These are phyloP conservation scores for Allium fistulosum DNA, from an alignment of 106 monocot species.

Conservation along the genomic window DNA sequence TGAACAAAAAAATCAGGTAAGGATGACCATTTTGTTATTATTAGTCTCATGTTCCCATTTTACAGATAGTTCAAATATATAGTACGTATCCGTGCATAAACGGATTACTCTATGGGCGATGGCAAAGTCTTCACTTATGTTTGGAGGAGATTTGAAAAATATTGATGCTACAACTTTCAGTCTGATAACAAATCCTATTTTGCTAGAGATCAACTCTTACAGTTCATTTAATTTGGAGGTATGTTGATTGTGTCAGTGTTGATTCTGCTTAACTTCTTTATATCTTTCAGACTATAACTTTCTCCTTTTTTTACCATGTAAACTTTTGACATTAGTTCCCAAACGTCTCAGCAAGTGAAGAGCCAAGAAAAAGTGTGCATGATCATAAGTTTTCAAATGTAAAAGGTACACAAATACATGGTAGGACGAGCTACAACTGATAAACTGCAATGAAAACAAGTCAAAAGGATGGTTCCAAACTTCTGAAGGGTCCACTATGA, in stretches of 20 bases:
- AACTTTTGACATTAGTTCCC: conserved; percentile 26
- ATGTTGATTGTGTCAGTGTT: neutral
- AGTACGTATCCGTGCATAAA: conserved; percentile 2
- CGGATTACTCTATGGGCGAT: conserved; percentile 94
- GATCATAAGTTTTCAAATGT: conserved; percentile 7
- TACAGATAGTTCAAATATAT: too few species aligned
- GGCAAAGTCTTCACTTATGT: conserved; percentile 93
- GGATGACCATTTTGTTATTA: neutral
- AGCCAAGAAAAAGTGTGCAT: conserved; percentile 10
- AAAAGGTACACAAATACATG: conserved; percentile 1
- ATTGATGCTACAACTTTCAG: conserved; percentile 41
- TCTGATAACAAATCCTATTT: conserved; percentile 74
- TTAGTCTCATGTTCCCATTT: too few species aligned
- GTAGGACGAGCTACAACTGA: conserved; percentile 26
- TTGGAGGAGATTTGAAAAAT: conserved; percentile 84
- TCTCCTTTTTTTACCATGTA: neutral
- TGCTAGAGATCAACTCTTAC: conserved; percentile 78
- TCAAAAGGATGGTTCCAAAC: conserved; percentile 47
- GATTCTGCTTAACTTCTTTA: neutral
- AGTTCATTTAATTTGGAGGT: conserved; percentile 85
- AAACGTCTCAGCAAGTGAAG: conserved; percentile 19
- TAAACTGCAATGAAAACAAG: conserved; percentile 38
- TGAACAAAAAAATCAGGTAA: conserved; percentile 82
- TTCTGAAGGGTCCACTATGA: conserved; percentile 14
- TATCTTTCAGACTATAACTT: neutral